These are phyloP conservation scores for Austroboletus olivaceoglutinosus DNA, from an alignment of 1,284 basidiomycete genomes.

Conservation along the genomic window DNA sequence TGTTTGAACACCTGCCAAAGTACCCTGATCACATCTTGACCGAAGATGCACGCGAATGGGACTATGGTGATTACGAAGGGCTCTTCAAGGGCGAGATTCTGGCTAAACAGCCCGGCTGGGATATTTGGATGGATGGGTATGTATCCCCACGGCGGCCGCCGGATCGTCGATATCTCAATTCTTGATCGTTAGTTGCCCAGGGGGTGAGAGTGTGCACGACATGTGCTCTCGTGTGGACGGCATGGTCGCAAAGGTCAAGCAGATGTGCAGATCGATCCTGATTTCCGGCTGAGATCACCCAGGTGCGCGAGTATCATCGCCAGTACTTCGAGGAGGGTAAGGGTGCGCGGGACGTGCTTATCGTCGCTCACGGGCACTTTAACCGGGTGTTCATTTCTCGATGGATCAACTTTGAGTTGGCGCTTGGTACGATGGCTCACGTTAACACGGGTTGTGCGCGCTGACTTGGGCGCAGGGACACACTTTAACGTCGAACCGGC, in stretches of 20 bases:
- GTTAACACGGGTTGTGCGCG: neutral
- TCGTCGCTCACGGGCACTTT: constrained; percentile 84
- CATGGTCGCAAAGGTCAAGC: constrained; percentile 63
- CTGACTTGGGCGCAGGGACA: constrained; percentile 47
- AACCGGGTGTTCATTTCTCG: constrained; percentile 80
- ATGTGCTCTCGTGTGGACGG: constrained; percentile 78
- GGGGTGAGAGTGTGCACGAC: constrained; percentile 78
- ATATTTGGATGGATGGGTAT: constrained; percentile 81
- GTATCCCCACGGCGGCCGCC: constrained; percentile 15
- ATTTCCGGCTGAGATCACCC: constrained; percentile 5
- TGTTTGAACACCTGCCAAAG: constrained; percentile 59
- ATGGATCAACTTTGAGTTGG: constrained; percentile 71
- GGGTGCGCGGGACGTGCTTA: constrained; percentile 67
- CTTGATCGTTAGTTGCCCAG: constrained; percentile 62
- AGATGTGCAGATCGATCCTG: neutral
- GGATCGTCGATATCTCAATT: neutral
- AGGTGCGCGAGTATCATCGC: constrained; percentile 77
- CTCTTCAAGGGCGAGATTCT: constrained; percentile 74
- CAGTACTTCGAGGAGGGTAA: constrained; percentile 65
- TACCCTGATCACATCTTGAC: constrained; percentile 57
- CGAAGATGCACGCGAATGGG: constrained; percentile 79
- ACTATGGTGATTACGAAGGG: constrained; percentile 91
- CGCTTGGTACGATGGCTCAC: constrained; percentile 48
- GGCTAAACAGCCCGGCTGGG: constrained; percentile 64
- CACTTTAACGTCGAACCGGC: constrained; percentile 81